phyloP scores from a whole-genome alignment of 352 stramenopile genomes.

The Pythium periplocum region DNA sequence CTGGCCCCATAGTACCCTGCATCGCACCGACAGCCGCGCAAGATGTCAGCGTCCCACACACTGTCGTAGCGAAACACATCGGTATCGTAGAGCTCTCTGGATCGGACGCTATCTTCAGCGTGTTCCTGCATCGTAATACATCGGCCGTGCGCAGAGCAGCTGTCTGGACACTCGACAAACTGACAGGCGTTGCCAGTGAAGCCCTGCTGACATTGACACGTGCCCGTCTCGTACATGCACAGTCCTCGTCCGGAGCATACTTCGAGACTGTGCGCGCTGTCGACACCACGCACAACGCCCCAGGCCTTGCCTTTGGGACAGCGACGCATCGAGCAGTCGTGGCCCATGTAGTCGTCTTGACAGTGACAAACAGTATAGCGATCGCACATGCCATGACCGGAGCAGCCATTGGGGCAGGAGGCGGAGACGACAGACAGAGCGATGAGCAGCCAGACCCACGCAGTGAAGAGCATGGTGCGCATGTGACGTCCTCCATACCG shows the following conservation, averaged over 20 bases:
- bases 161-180: constrained; percentile 41
- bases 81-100: constrained; percentile 47
- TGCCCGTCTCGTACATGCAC: constrained; percentile 59
- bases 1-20: constrained; percentile 40
- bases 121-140: constrained; percentile 68
- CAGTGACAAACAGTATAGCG: constrained; percentile 53
- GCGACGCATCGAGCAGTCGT: constrained; percentile 52
- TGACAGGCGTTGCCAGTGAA: constrained; percentile 76
- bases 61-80: constrained; percentile 34
- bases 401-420: constrained; percentile 59
- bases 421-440: constrained; percentile 4
- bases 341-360: constrained; percentile 43
- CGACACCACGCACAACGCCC: constrained; percentile 34
- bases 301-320: constrained; percentile 50
- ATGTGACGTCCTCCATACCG: too few species aligned
- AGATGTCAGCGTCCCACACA: constrained; percentile 70
- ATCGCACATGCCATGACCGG: constrained; percentile 49
- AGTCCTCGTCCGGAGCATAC: constrained; percentile 65
- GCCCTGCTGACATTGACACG: constrained; percentile 76
- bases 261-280: constrained; percentile 38
- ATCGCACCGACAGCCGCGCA: constrained; percentile 78
- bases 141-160: constrained; percentile 42
- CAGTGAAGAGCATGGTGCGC: too few species aligned
- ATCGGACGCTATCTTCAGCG: constrained; percentile 40
- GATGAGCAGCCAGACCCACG: background rate